Percentiles rank a stretch among this genome's conserved stretches.
Evolutionary conservation across 2,329 filamentous ascomycete genomes (phyloP).

Genomic region (Plectosphaerella cucumerina): DNA sequence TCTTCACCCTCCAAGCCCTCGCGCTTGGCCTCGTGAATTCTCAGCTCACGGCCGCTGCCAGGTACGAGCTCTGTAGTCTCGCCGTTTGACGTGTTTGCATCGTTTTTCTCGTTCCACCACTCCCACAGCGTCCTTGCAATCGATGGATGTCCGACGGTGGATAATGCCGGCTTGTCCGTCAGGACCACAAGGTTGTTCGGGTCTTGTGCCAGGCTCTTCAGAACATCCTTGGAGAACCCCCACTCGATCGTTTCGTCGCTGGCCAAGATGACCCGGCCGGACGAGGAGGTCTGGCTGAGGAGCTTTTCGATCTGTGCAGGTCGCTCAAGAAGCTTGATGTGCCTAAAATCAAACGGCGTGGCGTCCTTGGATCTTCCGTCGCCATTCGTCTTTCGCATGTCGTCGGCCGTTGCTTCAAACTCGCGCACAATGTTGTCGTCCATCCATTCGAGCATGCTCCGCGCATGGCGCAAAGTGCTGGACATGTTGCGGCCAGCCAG

Average conservation of each 20-base stretch:
- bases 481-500: slow-evolving; percentile 82
- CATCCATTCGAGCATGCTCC: slow-evolving; percentile 99
- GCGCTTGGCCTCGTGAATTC: slow-evolving; percentile 57
- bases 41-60: slow-evolving; percentile 57
- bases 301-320: slow-evolving; percentile 75
- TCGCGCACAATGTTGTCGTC: slow-evolving; percentile 91
- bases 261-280: slow-evolving; percentile 76
- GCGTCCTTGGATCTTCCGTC: slow-evolving; percentile 48
- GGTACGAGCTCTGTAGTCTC: slow-evolving; percentile 64
- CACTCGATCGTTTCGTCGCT: slow-evolving; percentile 89
- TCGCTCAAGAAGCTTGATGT: slow-evolving; percentile 78
- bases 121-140: slow-evolving; percentile 76
- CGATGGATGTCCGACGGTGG: slow-evolving; percentile 43
- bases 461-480: slow-evolving; percentile 83
- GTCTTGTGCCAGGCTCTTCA: slow-evolving; percentile 71
- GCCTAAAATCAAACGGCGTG: slow-evolving; percentile 86
- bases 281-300: slow-evolving; percentile 37
- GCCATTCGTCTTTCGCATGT: slow-evolving; percentile 39
- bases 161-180: slow-evolving; percentile 64
- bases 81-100: slow-evolving; percentile 49
- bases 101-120: slow-evolving; percentile 67
- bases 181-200: slow-evolving; percentile 80
- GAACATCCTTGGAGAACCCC: slow-evolving; percentile 84
- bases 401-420: slow-evolving; percentile 69
- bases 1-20: slow-evolving; percentile 71